These are phyloP conservation scores for Epichloe coenophiala DNA, from an alignment of 2,329 filamentous ascomycete species.

Conservation along the genomic window DNA sequence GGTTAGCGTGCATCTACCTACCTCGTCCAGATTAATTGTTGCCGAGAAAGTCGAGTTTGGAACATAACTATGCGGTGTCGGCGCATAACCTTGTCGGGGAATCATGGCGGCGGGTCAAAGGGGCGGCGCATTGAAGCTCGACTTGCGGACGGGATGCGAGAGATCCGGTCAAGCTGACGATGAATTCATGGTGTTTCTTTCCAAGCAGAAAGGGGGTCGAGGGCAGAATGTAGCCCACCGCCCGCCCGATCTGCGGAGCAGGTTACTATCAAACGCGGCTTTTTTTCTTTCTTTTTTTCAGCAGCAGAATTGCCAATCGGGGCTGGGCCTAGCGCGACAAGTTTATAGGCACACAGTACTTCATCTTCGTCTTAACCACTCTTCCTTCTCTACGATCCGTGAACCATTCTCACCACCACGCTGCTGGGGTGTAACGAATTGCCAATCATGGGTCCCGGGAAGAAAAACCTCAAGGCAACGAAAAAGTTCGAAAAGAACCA, in stretches of 20 bases:
- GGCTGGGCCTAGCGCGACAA: not conserved
- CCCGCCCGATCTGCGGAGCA: constrained; percentile 9
- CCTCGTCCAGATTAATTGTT: constrained; percentile 88
- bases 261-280: constrained; percentile 18
- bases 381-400: not conserved
- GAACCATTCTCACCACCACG: not conserved
- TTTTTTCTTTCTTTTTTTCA: not conserved
- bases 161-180: not conserved
- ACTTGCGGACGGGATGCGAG: not conserved
- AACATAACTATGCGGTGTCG: constrained; percentile 82
- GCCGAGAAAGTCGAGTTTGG: constrained; percentile 72
- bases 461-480: constrained; percentile 66
- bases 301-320: not conserved
- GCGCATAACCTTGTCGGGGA: constrained; percentile 63
- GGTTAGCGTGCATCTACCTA: constrained; percentile 24
- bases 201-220: not conserved
- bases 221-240: constrained; percentile 24
- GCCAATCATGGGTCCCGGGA: constrained; percentile 51
- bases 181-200: too few species aligned
- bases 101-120: constrained; percentile 30
- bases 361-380: not conserved
- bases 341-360: too few species aligned
- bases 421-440: not conserved
- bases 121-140: constrained; percentile 16
- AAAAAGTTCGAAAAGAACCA: constrained; percentile 96